Conservation (phyloP, 2,329 filamentous ascomycete genomes). For the Anisogramma anomala region DNA sequence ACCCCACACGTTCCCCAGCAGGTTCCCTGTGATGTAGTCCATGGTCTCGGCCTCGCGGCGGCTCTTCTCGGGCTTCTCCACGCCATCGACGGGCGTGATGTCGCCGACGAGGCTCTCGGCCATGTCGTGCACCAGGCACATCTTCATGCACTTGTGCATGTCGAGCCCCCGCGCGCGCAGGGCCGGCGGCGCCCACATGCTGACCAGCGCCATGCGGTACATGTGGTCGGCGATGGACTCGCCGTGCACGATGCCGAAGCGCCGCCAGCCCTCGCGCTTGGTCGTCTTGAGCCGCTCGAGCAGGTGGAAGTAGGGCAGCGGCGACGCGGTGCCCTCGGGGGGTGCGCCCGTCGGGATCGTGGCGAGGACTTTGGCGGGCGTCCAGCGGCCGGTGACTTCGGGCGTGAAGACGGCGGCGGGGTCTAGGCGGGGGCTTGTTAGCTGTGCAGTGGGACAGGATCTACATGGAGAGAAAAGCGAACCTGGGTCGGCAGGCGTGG, state of each 20-base stretch:
- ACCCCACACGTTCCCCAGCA: slow-evolving; percentile 67
- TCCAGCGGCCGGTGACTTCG: slow-evolving; percentile 38
- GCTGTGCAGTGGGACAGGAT: neutral
- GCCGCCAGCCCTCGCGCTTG: slow-evolving; percentile 89
- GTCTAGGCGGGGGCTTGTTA: slow-evolving; percentile 17
- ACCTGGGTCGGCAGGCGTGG: slow-evolving; percentile 11
- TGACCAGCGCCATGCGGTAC: slow-evolving; percentile 98
- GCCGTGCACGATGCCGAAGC: slow-evolving; percentile 65
- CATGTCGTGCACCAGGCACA: slow-evolving; percentile 97
- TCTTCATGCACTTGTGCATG: slow-evolving; percentile 74
- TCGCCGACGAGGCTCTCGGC: slow-evolving; percentile 90
- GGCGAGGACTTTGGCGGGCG: slow-evolving; percentile 51
- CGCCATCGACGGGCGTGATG: slow-evolving; percentile 84
- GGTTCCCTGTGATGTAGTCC: slow-evolving; percentile 67
- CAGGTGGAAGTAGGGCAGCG: slow-evolving; percentile 86
- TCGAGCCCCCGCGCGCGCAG: slow-evolving; percentile 58
- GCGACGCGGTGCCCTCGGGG: slow-evolving; percentile 52
- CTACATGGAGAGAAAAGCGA: neutral
- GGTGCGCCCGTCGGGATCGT: slow-evolving; percentile 50
- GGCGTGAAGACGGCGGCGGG: slow-evolving; percentile 26
- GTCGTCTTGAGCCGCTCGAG: slow-evolving; percentile 91
- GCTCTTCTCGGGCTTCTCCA: slow-evolving; percentile 79
- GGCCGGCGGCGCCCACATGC: slow-evolving; percentile 73
- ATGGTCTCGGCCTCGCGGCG: slow-evolving; percentile 80
- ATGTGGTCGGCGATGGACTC: slow-evolving; percentile 98